Base-by-base conservation (phyloP, 177 flowering plant species). In the Vitis hybrid region DNA sequence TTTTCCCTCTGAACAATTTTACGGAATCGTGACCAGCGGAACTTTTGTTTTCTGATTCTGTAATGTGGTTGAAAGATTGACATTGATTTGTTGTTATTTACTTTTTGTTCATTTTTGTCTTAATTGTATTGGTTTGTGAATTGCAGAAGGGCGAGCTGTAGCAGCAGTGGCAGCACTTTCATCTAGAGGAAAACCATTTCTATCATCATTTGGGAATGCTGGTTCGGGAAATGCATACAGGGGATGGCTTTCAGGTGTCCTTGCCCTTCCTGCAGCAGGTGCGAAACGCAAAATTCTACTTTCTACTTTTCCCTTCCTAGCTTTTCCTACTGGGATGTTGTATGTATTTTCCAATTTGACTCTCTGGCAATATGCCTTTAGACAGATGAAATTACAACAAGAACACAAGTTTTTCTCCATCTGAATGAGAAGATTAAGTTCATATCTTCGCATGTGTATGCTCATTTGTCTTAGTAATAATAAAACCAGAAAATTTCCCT, bases 191-290 rank as follows among this genome's bases (percentile, higher is more conserved):
- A 82, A 72, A 56, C 83, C 90, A 18, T 68, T 82, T 52, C 56
- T 83, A 46, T 83, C 93, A 16, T 74, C 69, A 66, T 75, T 62
- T 72, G 83, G 82, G 48, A 80, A 82, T 56, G 69, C 76, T 11
- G 78, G 75, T 62, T 84, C 89, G 11, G 75, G 69, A 66, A 86
- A 72, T 82, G 82, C 81, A 4, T 76, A 80, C 24, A 74, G 81
- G 35, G 79, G 78, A 65, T 94, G 97, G 97, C 50, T 89, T 73
- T 80, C 97, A 63, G 88, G 90, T 67, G 82, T 80, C n/a, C 81
- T 92, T 68, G 91, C 87, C 32, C 81, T 92, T 71, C 94, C 99
- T 62, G 91, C 87, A 1, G 97, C 96, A 89, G 97, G 99, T 94
- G 76, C 74, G 74, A 35, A 65, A 14, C 46, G 14, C 1, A 18